These are phyloP conservation scores for Ustilago crameri DNA, from an alignment of 1,284 basidiomycete genomes.

Conservation along the genomic window DNA sequence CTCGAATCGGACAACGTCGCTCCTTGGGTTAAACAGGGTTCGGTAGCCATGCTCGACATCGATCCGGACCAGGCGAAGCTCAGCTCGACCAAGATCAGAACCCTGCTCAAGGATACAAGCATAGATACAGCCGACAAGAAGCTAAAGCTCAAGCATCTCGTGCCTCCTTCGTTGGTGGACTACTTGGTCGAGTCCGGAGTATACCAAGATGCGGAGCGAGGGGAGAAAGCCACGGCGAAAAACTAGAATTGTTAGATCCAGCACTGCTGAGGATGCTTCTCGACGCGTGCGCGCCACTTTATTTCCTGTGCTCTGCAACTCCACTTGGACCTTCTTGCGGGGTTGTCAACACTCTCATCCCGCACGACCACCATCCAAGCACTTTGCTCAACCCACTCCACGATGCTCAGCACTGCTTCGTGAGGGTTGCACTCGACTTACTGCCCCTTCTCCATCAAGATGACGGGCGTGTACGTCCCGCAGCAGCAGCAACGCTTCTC, in stretches of 20 bases:
- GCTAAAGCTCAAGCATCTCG: slow-evolving; percentile 16
- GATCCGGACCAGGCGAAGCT: slow-evolving; percentile 32
- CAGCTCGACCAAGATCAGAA: slow-evolving; percentile 52
- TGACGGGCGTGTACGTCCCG: slow-evolving; percentile 16
- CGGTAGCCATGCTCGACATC: slow-evolving; percentile 46
- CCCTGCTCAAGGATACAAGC: slow-evolving; percentile 16
- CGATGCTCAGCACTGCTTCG: no score
- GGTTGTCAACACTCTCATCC: background rate
- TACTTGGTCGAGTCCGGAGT: slow-evolving; percentile 41
- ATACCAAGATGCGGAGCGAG: slow-evolving; percentile 23
- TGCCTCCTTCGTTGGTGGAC: slow-evolving; percentile 44
- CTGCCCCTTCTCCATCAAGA: background rate
- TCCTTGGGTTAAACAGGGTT: slow-evolving; percentile 39
- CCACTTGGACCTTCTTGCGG: slow-evolving; percentile 1
- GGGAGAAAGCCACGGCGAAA: background rate
- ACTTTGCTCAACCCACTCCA: background rate
- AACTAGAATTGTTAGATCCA: slow-evolving; percentile 6
- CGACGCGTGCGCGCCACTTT: background rate
- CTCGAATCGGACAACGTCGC: slow-evolving; percentile 30
- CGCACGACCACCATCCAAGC: slow-evolving; percentile 1
- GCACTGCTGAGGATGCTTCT: slow-evolving; percentile 5
- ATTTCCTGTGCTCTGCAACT: background rate
- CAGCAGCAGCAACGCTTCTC: slow-evolving; percentile 1
- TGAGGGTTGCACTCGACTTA: background rate
- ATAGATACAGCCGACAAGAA: slow-evolving; percentile 11